These are phyloP conservation scores for Pochonia chlamydosporia DNA, from an alignment of 2,329 filamentous ascomycete species.

Conservation along the genomic window DNA sequence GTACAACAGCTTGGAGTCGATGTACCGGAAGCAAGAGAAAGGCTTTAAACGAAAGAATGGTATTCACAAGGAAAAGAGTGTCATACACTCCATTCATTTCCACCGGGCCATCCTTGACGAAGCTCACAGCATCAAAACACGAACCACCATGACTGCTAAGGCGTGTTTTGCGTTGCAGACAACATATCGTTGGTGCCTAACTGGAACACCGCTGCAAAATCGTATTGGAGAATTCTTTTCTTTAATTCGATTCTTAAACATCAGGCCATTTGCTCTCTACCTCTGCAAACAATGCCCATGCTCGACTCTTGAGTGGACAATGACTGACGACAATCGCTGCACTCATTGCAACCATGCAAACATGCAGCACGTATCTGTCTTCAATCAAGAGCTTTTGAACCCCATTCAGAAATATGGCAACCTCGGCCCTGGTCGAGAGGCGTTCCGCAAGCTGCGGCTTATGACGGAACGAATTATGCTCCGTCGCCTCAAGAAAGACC, in stretches of 20 bases:
- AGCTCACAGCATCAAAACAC: slow-evolving; percentile 88
- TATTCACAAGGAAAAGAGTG: slow-evolving; percentile 70
- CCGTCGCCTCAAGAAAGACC: slow-evolving; percentile 86
- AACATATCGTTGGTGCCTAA: slow-evolving; percentile 91
- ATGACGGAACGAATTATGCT: slow-evolving; percentile 95
- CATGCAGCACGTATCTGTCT: slow-evolving; percentile 52
- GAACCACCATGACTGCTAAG: slow-evolving; percentile 86
- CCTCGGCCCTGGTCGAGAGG: slow-evolving; percentile 55
- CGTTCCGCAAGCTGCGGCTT: slow-evolving; percentile 75
- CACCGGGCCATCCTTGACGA: slow-evolving; percentile 93
- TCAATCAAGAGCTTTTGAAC: slow-evolving; percentile 92
- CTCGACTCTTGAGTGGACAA: slow-evolving; percentile 75
- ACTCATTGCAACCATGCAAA: slow-evolving; percentile 48
- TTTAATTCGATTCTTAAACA: slow-evolving; percentile 81
- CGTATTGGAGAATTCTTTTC: slow-evolving; percentile 97
- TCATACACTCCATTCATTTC: slow-evolving; percentile 80
- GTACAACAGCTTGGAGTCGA: slow-evolving; percentile 85
- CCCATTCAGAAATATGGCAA: slow-evolving; percentile 65
- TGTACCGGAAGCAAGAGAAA: slow-evolving; percentile 87
- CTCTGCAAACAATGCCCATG: slow-evolving; percentile 86
- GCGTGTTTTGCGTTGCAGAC: slow-evolving; percentile 89
- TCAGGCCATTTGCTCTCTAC: slow-evolving; percentile 86
- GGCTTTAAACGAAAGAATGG: slow-evolving; percentile 79
- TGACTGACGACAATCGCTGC: slow-evolving; percentile 67
- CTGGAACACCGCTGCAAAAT: slow-evolving; percentile 92